A percentile compares a stretch with the other conserved stretches of the same genome.
phyloP scores from a whole-genome alignment of 768 basidiomycete genomes.

The Lepiota venenata region DNA sequence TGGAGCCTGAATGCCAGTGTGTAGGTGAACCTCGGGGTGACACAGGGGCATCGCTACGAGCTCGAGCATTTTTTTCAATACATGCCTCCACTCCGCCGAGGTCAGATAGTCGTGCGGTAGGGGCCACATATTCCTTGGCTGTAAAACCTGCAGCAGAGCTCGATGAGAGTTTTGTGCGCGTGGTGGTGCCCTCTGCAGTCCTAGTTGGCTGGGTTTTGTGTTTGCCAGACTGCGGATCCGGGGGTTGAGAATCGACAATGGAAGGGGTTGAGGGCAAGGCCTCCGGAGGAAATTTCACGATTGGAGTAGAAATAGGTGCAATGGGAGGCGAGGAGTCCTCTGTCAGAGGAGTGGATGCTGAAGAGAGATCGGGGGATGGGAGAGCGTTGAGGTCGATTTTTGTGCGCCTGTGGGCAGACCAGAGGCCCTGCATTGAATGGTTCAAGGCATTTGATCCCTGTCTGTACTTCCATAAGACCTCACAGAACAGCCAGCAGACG shows the following conservation, averaged over 20 bases:
- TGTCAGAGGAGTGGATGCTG: constrained; percentile 20
- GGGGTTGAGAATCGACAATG: constrained; percentile 10
- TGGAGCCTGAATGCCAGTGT: too few species aligned
- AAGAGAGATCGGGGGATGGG: constrained; percentile 24
- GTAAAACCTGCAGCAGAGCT: constrained; percentile 26
- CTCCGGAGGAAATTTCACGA: too few species aligned
- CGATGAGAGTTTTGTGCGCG: constrained; percentile 48
- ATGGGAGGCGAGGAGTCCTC: constrained; percentile 21
- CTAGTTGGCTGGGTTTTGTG: too few species aligned
- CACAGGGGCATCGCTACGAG: constrained; percentile 99
- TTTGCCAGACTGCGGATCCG: constrained; percentile 27
- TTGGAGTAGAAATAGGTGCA: constrained; percentile 18
- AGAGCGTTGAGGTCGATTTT: constrained; percentile 63
- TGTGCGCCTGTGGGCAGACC: too few species aligned
- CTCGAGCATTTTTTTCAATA: constrained; percentile 90
- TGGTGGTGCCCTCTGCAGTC: constrained; percentile 49
- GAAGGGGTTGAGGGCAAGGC: too few species aligned
- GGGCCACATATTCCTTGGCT: constrained; percentile 68
- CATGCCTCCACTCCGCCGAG: constrained; percentile 86
- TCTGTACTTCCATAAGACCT: too few species aligned
- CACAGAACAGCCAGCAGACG: too few species aligned
- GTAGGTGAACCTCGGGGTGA: too few species aligned
- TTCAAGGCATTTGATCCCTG: too few species aligned
- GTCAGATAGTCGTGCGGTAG: constrained; percentile 72
- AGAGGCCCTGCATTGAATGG: too few species aligned